Evolutionary conservation across 2,329 filamentous ascomycete genomes (phyloP), one percentile per base, ranked within the genome.

Genomic region (Monilinia aucupariae): DNA sequence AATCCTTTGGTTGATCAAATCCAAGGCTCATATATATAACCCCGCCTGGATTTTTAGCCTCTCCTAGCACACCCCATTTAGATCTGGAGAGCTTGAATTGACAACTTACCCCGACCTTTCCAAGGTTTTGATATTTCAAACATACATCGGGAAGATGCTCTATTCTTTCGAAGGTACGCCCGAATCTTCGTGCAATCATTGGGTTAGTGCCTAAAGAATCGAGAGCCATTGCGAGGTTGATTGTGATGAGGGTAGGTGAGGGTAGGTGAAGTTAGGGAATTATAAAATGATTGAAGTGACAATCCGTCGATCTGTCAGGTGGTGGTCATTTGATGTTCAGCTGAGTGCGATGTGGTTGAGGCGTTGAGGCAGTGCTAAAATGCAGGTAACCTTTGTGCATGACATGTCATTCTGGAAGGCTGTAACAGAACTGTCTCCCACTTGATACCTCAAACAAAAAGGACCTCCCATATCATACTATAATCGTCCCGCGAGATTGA

Each of bases 21-120:
- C n/a, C 43, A 22, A 62, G 51, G 10, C 22, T 43, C 32, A 62
- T 62, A 32, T 62, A 62, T n/a, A 62, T 56, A 9, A 62, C 32
- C 32, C 59, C 59, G 1, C 51, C 43, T 34, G 50, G 59, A 27
- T 37, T 27, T 56, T 62, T 15, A 30, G 13, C 15, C 9, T 55
- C 39, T n/a, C 59, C 43, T 0, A 48, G 22, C 5, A 59, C n/a
- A 8, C 55, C 43, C 43, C 55, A 59, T 9, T 37, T 32, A 2
- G 39, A 48, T 27, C 49, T 59, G 7, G 55, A 49, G 3, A 48
- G 45, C 2, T 45, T 32, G 3, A 59, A 34, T 27, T 37, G 27
- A 20, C 55, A 59, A n/a, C 17, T 37, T 25, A 59, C 47, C 15
- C 34, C 34, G 25, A 59, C 43, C 7, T 59, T 59, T 27, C 55